Evolutionary conservation across 2,329 filamentous ascomycete genomes (phyloP).

Genomic region (Alternaria ventricosa): DNA sequence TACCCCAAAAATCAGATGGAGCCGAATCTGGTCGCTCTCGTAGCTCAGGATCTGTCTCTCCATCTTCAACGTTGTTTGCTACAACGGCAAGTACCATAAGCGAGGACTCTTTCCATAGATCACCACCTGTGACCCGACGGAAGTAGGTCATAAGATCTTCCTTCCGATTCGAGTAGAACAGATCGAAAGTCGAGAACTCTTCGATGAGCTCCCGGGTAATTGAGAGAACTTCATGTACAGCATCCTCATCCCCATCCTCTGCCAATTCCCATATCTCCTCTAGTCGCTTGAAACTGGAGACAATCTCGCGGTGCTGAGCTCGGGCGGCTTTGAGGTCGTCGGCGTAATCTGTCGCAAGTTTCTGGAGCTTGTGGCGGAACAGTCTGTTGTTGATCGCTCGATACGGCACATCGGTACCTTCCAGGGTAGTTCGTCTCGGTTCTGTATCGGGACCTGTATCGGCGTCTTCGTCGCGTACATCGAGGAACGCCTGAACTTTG

Average conservation of each 20-base stretch:
- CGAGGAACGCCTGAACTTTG: slow-evolving; percentile 38
- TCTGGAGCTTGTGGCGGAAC: slow-evolving; percentile 38
- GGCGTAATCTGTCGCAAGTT: slow-evolving; percentile 28
- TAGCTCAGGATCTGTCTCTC: slow-evolving; percentile 34
- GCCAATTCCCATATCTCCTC: slow-evolving; percentile 51
- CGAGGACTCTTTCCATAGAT: slow-evolving; percentile 44
- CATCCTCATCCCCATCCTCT: slow-evolving; percentile 57
- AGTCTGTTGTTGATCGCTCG: slow-evolving; percentile 36
- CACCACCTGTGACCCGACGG: slow-evolving; percentile 37
- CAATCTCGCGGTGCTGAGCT: slow-evolving; percentile 47
- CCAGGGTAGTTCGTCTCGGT: slow-evolving; percentile 24
- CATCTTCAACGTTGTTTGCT: slow-evolving; percentile 45
- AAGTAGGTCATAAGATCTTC: slow-evolving; percentile 50
- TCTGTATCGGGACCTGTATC: slow-evolving; percentile 8
- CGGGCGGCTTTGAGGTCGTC: slow-evolving; percentile 53
- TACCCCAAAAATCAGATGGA: slow-evolving; percentile 71
- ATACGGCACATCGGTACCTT: slow-evolving; percentile 38
- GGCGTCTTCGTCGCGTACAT: slow-evolving; percentile 23
- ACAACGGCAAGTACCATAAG: slow-evolving; percentile 44
- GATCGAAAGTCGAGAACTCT: slow-evolving; percentile 65
- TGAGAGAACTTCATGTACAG: slow-evolving; percentile 64
- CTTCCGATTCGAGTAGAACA: slow-evolving; percentile 62
- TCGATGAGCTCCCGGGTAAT: slow-evolving; percentile 64
- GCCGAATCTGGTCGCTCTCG: slow-evolving; percentile 39
- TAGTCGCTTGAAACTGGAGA: slow-evolving; percentile 54